These are phyloP conservation scores for Protomyces gravidus DNA, from an alignment of 1,139 yeast species.

Conservation along the genomic window DNA sequence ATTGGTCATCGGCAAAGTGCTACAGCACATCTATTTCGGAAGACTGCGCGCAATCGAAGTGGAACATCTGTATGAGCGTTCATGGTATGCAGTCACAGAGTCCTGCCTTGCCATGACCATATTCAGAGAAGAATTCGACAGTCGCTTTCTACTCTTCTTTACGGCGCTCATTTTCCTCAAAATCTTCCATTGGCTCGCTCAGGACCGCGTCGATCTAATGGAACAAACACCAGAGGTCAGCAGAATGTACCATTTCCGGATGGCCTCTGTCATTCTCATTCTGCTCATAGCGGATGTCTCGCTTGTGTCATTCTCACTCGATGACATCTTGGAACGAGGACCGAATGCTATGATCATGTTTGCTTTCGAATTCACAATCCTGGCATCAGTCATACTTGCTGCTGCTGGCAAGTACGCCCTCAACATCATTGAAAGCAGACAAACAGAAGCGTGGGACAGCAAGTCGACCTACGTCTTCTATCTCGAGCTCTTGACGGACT, in stretches of 20 bases:
- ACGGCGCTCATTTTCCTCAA: constrained; percentile 51
- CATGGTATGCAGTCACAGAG: constrained; percentile 63
- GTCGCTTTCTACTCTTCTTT: constrained; percentile 46
- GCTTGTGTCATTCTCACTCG: constrained; percentile 55
- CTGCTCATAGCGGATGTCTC: constrained; percentile 52
- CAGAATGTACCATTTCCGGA: constrained; percentile 38
- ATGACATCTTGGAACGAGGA: constrained; percentile 49
- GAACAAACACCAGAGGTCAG: constrained; percentile 36
- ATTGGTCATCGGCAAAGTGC: constrained; percentile 45
- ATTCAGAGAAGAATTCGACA: constrained; percentile 54
- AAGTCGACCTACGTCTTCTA: constrained; percentile 30
- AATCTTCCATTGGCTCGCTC: constrained; percentile 69
- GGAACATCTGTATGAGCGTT: constrained; percentile 68
- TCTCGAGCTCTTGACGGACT: constrained; percentile 36
- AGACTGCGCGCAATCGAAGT: constrained; percentile 67
- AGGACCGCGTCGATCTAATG: constrained; percentile 41
- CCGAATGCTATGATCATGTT: constrained; percentile 55
- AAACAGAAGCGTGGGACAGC: constrained; percentile 46
- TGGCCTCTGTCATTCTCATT: constrained; percentile 44
- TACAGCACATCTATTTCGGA: constrained; percentile 63
- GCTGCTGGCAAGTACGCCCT: constrained; percentile 51
- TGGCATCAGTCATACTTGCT: constrained; percentile 55
- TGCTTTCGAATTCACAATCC: constrained; percentile 71
- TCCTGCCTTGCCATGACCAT: constrained; percentile 62
- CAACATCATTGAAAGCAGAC: constrained; percentile 55